phyloP scores from a whole-genome alignment of 108 stramenopile genomes.

The Fragilaria crotonensis region DNA sequence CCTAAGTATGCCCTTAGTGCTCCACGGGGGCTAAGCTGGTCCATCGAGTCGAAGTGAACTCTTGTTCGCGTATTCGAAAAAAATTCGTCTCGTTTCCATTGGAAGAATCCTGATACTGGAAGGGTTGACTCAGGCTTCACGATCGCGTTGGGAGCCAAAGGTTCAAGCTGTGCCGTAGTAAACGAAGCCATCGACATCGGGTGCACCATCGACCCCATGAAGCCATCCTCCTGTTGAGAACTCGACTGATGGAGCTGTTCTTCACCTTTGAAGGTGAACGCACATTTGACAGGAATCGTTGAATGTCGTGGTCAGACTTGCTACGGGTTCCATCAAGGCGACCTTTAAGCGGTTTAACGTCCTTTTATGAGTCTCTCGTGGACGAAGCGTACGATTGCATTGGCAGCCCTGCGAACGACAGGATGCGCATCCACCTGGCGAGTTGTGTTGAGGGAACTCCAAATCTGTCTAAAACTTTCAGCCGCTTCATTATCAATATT shows the following conservation, averaged over 20 bases:
- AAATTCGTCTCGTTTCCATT: constrained; percentile 66
- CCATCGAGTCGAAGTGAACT: constrained; percentile 21
- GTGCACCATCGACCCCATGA: background rate
- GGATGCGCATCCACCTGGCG: constrained; percentile 79
- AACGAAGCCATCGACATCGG: background rate
- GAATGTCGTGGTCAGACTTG: background rate
- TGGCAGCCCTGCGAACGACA: constrained; percentile 45
- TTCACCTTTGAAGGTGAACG: background rate
- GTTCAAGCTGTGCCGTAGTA: background rate
- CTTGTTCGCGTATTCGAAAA: background rate
- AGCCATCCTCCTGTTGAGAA: background rate
- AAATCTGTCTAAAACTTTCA: constrained; percentile 55
- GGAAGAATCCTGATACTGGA: constrained; percentile 63
- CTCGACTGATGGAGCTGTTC: background rate
- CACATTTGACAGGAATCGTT: background rate
- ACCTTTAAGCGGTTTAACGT: background rate
- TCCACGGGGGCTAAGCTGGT: constrained; percentile 72
- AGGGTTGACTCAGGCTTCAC: constrained; percentile 22
- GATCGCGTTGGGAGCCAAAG: background rate
- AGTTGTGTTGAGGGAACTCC: constrained; percentile 53
- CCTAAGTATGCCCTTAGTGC: constrained; percentile 58
- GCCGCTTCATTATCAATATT: constrained; percentile 27
- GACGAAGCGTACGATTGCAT: constrained; percentile 58
- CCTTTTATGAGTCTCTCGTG: constrained; percentile 29
- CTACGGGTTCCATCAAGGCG: background rate